Percentiles rank a stretch among this genome's conserved stretches.
These are phyloP conservation scores for Madurella mycetomatis DNA, from an alignment of 2,329 filamentous ascomycete species.

Conservation along the genomic window DNA sequence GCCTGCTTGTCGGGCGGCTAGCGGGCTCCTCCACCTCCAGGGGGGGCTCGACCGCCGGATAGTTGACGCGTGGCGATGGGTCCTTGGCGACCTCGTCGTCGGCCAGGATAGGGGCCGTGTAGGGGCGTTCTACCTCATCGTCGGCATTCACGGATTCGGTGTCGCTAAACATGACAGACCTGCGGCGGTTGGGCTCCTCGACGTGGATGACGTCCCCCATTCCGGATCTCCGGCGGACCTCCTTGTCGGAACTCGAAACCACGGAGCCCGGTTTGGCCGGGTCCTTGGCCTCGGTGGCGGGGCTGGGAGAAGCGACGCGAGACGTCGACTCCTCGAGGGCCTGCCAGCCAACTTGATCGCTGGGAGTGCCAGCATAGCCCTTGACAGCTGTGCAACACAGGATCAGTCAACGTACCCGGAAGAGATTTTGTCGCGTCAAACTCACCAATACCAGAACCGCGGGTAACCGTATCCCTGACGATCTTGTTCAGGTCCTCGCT, in stretches of 20 bases:
- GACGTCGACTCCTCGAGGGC: conserved; percentile 80
- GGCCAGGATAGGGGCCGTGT: conserved; percentile 78
- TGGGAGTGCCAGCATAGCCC: conserved; percentile 68
- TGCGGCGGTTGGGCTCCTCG: conserved; percentile 56
- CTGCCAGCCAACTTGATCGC: conserved; percentile 85
- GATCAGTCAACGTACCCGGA: conserved; percentile 26
- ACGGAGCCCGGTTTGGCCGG: conserved; percentile 30
- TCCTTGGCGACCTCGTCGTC: conserved; percentile 80
- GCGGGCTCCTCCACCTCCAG: conserved; percentile 53
- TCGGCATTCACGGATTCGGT: conserved; percentile 41
- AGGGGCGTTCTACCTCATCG: conserved; percentile 56
- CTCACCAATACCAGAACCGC: conserved; percentile 50
- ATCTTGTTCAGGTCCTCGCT: conserved; percentile 88
- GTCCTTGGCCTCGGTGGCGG: conserved; percentile 41
- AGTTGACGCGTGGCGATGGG: conserved; percentile 61
- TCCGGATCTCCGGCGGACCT: conserved; percentile 39
- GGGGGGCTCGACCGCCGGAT: conserved; percentile 76
- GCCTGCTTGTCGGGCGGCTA: conserved; percentile 61
- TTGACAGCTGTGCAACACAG: conserved; percentile 51
- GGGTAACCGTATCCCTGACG: conserved; percentile 65
- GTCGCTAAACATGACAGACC: conserved; percentile 42
- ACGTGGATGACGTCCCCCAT: conserved; percentile 67
- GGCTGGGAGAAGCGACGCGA: conserved; percentile 66
- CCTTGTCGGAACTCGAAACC: conserved; percentile 29
- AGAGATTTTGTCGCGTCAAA: conserved; percentile 3